Conservation (phyloP, 2,329 filamentous ascomycete species). For the Herpotrichia juniperi region DNA sequence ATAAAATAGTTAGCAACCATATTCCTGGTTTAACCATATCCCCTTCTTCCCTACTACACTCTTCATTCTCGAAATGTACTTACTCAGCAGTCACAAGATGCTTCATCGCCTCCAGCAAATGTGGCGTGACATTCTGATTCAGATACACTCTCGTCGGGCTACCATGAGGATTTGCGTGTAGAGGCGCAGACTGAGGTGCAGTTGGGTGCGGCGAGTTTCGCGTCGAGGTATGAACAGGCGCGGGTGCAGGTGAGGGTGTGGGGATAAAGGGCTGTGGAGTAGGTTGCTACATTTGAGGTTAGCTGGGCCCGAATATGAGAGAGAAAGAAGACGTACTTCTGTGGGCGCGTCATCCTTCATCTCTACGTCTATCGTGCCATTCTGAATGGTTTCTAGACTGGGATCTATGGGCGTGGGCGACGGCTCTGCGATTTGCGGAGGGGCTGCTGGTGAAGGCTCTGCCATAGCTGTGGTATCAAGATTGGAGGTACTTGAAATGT, state of each 20-base stretch:
- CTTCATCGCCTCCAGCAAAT: conserved; percentile 60
- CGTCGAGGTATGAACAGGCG: conserved; percentile 26
- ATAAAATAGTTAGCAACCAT: conserved; percentile 1
- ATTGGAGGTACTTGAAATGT: neutral
- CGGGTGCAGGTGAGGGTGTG: conserved; percentile 5
- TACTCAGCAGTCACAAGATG: conserved; percentile 54
- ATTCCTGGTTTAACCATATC: neutral
- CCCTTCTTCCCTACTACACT: neutral
- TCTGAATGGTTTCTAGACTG: conserved; percentile 21
- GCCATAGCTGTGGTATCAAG: conserved; percentile 17
- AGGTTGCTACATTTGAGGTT: conserved; percentile 18
- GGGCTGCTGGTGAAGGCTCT: conserved; percentile 21
- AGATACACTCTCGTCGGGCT: conserved; percentile 56
- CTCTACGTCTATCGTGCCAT: conserved; percentile 36
- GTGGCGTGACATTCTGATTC: conserved; percentile 57
- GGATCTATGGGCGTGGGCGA: neutral
- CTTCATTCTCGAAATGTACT: conserved; percentile 11
- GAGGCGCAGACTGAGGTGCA: conserved; percentile 31
- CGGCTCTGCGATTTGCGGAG: conserved; percentile 20
- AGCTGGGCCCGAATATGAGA: neutral
- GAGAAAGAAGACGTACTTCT: conserved; percentile 10
- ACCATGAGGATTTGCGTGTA: conserved; percentile 52
- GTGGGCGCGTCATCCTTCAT: conserved; percentile 31
- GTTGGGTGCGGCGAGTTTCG: conserved; percentile 44
- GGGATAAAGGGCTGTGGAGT: conserved; percentile 1